Percentiles rank a stretch among this genome's conserved stretches.
phyloP scores from a whole-genome alignment of 2,329 filamentous ascomycete genomes.

The Diatrype stigma region DNA sequence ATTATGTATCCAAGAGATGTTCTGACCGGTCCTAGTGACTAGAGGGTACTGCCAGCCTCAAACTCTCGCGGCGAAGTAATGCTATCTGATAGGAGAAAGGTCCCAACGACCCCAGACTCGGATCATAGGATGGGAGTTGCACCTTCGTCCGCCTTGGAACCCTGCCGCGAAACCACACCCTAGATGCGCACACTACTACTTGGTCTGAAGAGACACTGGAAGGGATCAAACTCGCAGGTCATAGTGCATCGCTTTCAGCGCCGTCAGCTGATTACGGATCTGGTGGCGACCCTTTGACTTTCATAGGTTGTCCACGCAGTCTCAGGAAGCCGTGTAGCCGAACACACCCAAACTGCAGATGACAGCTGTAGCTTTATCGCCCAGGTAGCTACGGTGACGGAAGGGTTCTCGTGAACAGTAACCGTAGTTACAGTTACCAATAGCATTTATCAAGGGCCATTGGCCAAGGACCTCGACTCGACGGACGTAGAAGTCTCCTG shows the following conservation, averaged over 20 bases:
- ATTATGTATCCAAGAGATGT: too few species aligned
- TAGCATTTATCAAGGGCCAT: too few species aligned
- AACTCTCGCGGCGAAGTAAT: constrained; percentile 50
- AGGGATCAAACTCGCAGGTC: constrained; percentile 56
- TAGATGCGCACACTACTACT: constrained; percentile 50
- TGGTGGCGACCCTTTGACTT: constrained; percentile 28
- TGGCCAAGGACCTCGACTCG: too few species aligned
- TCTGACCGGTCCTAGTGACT: too few species aligned
- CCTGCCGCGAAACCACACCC: constrained; percentile 37
- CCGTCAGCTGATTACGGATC: background rate
- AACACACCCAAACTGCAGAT: constrained; percentile 65
- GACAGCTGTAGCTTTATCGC: constrained; percentile 70
- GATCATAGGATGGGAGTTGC: constrained; percentile 51
- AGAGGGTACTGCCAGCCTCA: constrained; percentile 44
- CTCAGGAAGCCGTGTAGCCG: constrained; percentile 59
- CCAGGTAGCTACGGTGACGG: constrained; percentile 66
- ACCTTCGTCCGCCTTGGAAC: constrained; percentile 51
- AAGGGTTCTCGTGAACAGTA: constrained; percentile 64
- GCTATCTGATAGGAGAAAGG: constrained; percentile 52
- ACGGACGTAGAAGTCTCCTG: too few species aligned
- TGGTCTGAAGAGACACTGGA: constrained; percentile 53
- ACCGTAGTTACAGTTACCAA: too few species aligned
- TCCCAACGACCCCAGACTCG: constrained; percentile 49
- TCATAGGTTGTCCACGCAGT: constrained; percentile 47
- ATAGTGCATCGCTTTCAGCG: constrained; percentile 35